Conservation (phyloP, 805 yeast species). For the Pichia membranifaciens region DNA sequence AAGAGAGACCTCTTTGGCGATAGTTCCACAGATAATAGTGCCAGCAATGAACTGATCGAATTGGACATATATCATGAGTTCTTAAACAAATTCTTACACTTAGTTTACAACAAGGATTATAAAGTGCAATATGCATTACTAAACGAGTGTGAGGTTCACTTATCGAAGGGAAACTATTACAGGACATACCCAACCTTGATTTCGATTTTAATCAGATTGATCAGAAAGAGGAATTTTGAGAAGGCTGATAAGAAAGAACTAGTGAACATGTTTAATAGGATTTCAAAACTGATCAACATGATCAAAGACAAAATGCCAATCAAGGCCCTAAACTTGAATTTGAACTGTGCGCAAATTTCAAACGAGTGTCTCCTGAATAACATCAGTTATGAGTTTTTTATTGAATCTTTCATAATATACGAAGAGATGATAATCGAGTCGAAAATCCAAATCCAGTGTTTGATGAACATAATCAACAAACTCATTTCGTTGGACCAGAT, state of each 20-base stretch:
- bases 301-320: slow-evolving; percentile 37
- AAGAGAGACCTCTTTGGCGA: slow-evolving; percentile 24
- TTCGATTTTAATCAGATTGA: slow-evolving; percentile 50
- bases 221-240: slow-evolving; percentile 40
- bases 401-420: slow-evolving; percentile 79
- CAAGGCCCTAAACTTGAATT: slow-evolving; percentile 42
- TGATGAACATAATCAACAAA: slow-evolving; percentile 41
- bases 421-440: slow-evolving; percentile 57
- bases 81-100: slow-evolving; percentile 64
- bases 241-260: slow-evolving; percentile 19
- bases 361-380: slow-evolving; percentile 70
- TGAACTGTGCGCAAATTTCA: slow-evolving; percentile 68
- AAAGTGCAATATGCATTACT: slow-evolving; percentile 40
- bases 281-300: slow-evolving; percentile 66
- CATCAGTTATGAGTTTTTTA: slow-evolving; percentile 80
- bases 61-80: slow-evolving; percentile 48
- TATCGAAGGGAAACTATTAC: slow-evolving; percentile 44
- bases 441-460: slow-evolving; percentile 43
- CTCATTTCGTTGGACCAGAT: slow-evolving; percentile 39
- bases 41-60: slow-evolving; percentile 21
- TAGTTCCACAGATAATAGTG: slow-evolving; percentile 19
- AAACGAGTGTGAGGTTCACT: slow-evolving; percentile 39
- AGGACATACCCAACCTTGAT: slow-evolving; percentile 73
- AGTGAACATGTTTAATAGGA: slow-evolving; percentile 55
- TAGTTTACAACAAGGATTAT: slow-evolving; percentile 48